Evolutionary conservation across 176 grass and related monocot genomes (phyloP).

Genomic region (Neostapfia colusana): DNA sequence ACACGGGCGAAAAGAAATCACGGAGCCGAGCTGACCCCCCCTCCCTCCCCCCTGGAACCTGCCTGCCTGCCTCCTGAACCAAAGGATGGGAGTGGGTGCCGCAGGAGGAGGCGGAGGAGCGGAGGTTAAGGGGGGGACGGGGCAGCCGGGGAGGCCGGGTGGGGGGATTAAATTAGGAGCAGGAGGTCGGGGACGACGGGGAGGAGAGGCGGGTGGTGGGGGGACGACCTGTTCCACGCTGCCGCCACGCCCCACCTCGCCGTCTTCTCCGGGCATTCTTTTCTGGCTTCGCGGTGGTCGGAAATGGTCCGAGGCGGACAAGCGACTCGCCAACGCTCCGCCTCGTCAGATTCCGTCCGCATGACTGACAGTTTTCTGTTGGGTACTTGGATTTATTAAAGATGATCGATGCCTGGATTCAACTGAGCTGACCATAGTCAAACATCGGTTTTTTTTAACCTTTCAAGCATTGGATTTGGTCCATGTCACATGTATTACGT

Average conservation of each 20-base stretch:
- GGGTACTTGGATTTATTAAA: not conserved
- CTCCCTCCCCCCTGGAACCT: slow-evolving; percentile 49
- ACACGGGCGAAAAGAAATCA: not conserved
- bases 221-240: slow-evolving; percentile 46
- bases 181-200: slow-evolving; percentile 21
- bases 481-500: not conserved
- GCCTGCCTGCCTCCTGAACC: slow-evolving; percentile 35
- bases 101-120: slow-evolving; percentile 43
- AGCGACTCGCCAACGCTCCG: slow-evolving; percentile 9
- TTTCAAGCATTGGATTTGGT: not conserved
- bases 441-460: not conserved
- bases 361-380: slow-evolving; percentile 2
- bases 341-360: slow-evolving; percentile 1
- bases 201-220: slow-evolving; percentile 7
- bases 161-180: slow-evolving; percentile 52
- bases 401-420: slow-evolving; percentile 7
- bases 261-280: slow-evolving; percentile 50
- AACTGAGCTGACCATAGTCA: not conserved
- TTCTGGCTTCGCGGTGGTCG: not conserved
- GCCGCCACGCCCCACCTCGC: slow-evolving; percentile 29
- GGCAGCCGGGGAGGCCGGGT: slow-evolving; percentile 25
- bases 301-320: slow-evolving; percentile 36
- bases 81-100: slow-evolving; percentile 35
- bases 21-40: slow-evolving; percentile 41
- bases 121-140: slow-evolving; percentile 43